Conservation (phyloP, 1,284 basidiomycete species). For the Ganoderma sp. region DNA sequence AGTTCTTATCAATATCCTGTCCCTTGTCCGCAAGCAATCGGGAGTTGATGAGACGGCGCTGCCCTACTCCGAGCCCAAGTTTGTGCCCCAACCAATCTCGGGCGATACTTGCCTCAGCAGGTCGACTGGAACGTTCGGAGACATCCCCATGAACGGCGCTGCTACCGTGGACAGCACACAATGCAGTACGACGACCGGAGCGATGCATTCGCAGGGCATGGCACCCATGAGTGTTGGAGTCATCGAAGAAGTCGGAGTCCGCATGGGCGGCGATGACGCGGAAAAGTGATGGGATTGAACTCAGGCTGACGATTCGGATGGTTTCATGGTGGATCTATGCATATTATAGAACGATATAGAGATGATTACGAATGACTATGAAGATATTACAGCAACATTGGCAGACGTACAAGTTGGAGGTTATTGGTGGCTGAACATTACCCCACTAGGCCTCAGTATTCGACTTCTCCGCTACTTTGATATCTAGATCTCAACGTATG, state of each 20-base stretch:
- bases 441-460: neutral
- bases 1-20: conserved; percentile 19
- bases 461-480: neutral
- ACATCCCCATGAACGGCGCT: neutral
- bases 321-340: too few relatives aligned
- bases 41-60: neutral
- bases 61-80: conserved; percentile 9
- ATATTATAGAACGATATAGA: neutral
- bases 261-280: neutral
- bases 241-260: neutral
- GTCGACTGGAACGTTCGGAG: neutral
- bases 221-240: neutral
- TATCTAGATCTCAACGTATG: neutral
- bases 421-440: neutral
- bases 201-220: neutral
- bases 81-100: neutral
- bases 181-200: neutral
- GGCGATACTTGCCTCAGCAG: neutral
- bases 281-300: neutral
- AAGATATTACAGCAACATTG: neutral
- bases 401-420: neutral
- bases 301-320: neutral
- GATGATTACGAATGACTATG: neutral
- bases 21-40: conserved; percentile 4
- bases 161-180: neutral